Evolutionary conservation across 1,284 basidiomycete species (phyloP).

Genomic region (Peniophora sp.): DNA sequence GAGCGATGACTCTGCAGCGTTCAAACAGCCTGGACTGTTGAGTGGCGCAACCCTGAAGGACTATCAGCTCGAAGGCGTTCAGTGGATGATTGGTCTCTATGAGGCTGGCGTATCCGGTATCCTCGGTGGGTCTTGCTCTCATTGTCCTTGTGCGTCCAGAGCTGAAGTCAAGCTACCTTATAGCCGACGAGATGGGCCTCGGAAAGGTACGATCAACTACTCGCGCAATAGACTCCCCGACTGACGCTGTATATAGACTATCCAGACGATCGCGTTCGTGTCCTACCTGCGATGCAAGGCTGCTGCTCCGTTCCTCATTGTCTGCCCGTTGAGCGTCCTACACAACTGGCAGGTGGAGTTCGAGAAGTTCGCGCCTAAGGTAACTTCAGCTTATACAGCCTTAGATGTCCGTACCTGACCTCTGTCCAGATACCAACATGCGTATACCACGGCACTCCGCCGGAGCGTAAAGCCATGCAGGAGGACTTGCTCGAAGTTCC

Average conservation of each 20-base stretch:
- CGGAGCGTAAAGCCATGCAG: constrained; percentile 72
- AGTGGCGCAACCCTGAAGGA: constrained; percentile 82
- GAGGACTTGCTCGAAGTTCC: constrained; percentile 39
- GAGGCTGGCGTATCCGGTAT: constrained; percentile 95
- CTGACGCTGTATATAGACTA: constrained; percentile 48
- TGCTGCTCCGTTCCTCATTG: constrained; percentile 79
- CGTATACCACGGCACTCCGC: constrained; percentile 84
- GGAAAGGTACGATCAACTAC: constrained; percentile 52
- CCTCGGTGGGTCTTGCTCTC: constrained; percentile 46
- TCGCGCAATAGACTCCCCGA: neutral
- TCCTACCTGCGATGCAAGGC: constrained; percentile 79
- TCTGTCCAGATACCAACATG: constrained; percentile 66
- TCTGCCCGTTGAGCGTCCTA: constrained; percentile 87
- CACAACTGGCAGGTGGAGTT: constrained; percentile 93
- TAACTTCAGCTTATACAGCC: constrained; percentile 19
- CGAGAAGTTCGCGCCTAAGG: constrained; percentile 70
- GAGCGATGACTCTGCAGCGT: constrained; percentile 21
- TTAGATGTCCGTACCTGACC: neutral
- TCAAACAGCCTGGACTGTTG: constrained; percentile 71
- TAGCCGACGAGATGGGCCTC: constrained; percentile 91
- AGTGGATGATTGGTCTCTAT: constrained; percentile 93
- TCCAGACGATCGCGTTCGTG: constrained; percentile 90
- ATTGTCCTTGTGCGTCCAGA: no score
- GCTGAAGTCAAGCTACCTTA: constrained; percentile 10
- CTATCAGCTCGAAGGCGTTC: constrained; percentile 92